phyloP scores from a whole-genome alignment of 1,139 yeast genomes.

The Debaryomyces nepalensis region DNA sequence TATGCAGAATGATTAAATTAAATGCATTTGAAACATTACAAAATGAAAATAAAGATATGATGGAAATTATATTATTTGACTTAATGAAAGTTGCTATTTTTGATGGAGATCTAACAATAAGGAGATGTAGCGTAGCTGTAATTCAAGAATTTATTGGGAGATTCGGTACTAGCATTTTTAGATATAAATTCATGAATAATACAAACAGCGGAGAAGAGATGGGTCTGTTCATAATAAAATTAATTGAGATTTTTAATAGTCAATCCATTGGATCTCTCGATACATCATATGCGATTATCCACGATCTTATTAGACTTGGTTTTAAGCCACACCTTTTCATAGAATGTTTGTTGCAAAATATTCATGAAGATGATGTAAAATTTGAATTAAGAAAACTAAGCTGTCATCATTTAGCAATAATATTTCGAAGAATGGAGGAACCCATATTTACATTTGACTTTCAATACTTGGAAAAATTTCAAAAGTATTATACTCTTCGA shows the following conservation, averaged over 20 bases:
- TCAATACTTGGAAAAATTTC: neutral
- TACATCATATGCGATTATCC: constrained; percentile 30
- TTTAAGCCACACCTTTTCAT: constrained; percentile 31
- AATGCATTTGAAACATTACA: constrained; percentile 17
- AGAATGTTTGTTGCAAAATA: constrained; percentile 29
- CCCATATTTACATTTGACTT: neutral
- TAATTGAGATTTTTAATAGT: constrained; percentile 57
- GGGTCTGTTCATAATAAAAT: constrained; percentile 47
- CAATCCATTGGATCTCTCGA: constrained; percentile 23
- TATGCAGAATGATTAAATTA: constrained; percentile 31
- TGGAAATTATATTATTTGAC: constrained; percentile 39
- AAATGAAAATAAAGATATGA: constrained; percentile 17
- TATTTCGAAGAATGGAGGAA: neutral
- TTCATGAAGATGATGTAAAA: constrained; percentile 33
- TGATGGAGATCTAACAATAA: constrained; percentile 72
- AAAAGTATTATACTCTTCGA: neutral
- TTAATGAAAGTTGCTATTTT: constrained; percentile 61
- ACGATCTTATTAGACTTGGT: constrained; percentile 34
- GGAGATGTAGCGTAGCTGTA: constrained; percentile 87
- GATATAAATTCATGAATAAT: constrained; percentile 13
- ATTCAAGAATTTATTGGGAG: constrained; percentile 86
- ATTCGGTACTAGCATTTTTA: constrained; percentile 48
- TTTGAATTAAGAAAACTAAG: constrained; percentile 41
- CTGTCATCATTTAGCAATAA: constrained; percentile 17
- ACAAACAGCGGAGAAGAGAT: constrained; percentile 17